These are phyloP conservation scores for Eutrema yunnanense DNA, from an alignment of 345 rosid species.

Conservation along the genomic window DNA sequence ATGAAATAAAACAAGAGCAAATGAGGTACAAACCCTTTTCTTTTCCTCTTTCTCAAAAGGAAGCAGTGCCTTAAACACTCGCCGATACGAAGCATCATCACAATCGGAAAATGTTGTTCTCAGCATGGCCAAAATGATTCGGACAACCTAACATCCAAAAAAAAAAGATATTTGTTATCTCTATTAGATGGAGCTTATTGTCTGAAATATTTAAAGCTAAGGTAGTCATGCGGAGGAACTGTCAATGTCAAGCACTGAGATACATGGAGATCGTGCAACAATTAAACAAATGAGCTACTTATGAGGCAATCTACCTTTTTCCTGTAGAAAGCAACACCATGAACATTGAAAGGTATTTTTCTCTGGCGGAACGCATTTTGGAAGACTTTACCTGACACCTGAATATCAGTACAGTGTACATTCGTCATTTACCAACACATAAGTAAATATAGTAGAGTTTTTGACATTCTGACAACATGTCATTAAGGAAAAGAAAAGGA, in stretches of 20 bases:
- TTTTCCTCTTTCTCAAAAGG: constrained; percentile 82
- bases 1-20: background rate
- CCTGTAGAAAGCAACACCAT: constrained; percentile 91
- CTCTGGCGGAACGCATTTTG: constrained; percentile 79
- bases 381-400: constrained; percentile 86
- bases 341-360: constrained; percentile 87
- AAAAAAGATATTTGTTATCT: background rate
- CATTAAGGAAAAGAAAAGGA: constrained; percentile 8
- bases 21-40: constrained; percentile 47
- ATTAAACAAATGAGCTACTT: background rate
- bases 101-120: constrained; percentile 68
- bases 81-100: constrained; percentile 75
- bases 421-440: constrained; percentile 9
- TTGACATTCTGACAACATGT: background rate
- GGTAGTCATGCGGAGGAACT: background rate
- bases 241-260: background rate
- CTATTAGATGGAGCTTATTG: background rate
- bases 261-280: background rate
- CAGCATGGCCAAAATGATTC: constrained; percentile 74
- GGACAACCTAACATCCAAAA: constrained; percentile 48
- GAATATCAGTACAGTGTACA: constrained; percentile 21
- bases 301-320: constrained; percentile 58
- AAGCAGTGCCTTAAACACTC: constrained; percentile 84
- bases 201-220: background rate
- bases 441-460: background rate